Evolutionary conservation across 2,329 filamentous ascomycete species (phyloP).

Genomic region (Pseudocercospora eumusae): DNA sequence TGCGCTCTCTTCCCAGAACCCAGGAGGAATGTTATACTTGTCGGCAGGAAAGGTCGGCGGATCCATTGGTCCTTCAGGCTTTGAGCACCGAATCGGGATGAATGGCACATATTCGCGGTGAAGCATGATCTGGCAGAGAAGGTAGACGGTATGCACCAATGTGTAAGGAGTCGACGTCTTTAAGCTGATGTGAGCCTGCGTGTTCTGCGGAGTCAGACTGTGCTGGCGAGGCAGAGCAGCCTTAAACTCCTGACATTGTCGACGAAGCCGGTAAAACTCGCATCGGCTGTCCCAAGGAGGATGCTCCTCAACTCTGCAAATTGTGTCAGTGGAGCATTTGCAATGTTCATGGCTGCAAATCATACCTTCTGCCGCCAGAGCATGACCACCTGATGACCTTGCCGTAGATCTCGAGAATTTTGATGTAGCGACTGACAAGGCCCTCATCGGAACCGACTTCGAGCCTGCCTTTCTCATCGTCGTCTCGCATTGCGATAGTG

Average conservation of each 20-base stretch:
- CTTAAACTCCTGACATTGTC: conserved; percentile 57
- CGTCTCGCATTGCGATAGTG: conserved; percentile 26
- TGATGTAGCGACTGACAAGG: conserved; percentile 54
- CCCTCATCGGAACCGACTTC: conserved; percentile 55
- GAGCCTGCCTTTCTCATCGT: conserved; percentile 52
- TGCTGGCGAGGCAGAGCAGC: conserved; percentile 58
- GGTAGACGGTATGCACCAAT: conserved; percentile 66
- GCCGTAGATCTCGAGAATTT: conserved; percentile 58
- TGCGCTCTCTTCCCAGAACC: conserved; percentile 66
- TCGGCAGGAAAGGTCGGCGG: conserved; percentile 56
- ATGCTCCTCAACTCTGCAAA: conserved; percentile 48
- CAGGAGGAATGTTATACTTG: conserved; percentile 49
- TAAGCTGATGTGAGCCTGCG: conserved; percentile 65
- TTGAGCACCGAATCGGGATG: conserved; percentile 56
- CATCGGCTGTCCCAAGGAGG: conserved; percentile 63
- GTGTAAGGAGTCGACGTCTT: conserved; percentile 65
- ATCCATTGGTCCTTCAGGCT: conserved; percentile 61
- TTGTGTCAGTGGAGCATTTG: neutral
- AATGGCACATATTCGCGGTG: conserved; percentile 70
- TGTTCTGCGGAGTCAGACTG: conserved; percentile 61
- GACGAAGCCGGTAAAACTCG: conserved; percentile 57
- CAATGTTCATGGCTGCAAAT: neutral
- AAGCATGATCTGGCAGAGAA: conserved; percentile 66
- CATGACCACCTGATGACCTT: conserved; percentile 60
- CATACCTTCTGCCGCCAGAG: conserved; percentile 58